Conservation (phyloP, 441 rosid genomes). For the Croton setiger region DNA sequence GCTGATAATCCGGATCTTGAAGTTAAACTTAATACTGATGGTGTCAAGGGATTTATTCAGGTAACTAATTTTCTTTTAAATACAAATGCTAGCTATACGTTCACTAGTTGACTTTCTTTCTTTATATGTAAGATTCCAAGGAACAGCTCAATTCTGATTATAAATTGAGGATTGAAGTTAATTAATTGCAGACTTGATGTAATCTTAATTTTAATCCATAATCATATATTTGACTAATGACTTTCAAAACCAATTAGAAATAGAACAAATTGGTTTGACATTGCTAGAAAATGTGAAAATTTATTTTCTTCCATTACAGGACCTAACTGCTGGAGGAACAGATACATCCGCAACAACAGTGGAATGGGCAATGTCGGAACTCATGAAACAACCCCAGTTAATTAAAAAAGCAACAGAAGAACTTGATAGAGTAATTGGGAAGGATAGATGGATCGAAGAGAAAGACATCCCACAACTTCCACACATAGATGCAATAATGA, state of each 20-base stretch:
- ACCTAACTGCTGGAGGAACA: conserved; percentile 34
- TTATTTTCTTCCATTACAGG: conserved; percentile 3
- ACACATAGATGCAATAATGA: conserved; percentile 28
- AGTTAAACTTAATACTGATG: conserved; percentile 23
- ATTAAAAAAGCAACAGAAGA: conserved; percentile 29
- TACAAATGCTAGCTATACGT: too few relatives aligned
- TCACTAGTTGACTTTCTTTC: too few relatives aligned
- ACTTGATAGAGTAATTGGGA: conserved; percentile 30
- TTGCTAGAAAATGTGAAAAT: background rate
- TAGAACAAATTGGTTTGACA: background rate
- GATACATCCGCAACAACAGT: conserved; percentile 24
- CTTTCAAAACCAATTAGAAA: too few relatives aligned
- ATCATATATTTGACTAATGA: too few relatives aligned
- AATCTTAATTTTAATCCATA: background rate
- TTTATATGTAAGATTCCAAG: too few relatives aligned
- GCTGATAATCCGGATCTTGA: conserved; percentile 33
- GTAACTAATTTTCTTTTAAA: background rate
- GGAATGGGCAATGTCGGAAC: conserved; percentile 38
- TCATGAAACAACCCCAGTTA: conserved; percentile 22
- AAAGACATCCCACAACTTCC: conserved; percentile 29
- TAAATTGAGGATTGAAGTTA: too few relatives aligned
- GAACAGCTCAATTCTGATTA: too few relatives aligned
- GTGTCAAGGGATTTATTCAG: conserved; percentile 29
- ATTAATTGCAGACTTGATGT: too few relatives aligned
- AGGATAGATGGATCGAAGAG: conserved; percentile 35